Conservation (phyloP, 495 filamentous ascomycete genomes). For the Stereocaulon alpinum region DNA sequence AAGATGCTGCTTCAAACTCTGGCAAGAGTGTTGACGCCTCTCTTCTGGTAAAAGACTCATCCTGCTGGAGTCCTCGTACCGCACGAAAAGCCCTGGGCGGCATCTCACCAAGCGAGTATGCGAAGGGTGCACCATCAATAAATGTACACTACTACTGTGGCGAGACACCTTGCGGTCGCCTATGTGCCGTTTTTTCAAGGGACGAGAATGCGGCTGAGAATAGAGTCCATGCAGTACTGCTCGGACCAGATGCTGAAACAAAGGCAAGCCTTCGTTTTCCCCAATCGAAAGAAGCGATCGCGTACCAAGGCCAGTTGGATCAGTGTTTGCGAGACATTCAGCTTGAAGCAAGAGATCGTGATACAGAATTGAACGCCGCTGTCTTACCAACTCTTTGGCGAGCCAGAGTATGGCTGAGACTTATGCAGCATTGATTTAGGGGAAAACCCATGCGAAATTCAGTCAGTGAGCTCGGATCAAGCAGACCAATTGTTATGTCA, state of each 20-base stretch:
- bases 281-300: not conserved
- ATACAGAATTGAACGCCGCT: constrained; percentile 9
- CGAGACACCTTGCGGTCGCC: constrained; percentile 1
- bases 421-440: not conserved
- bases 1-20: not conserved
- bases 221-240: not conserved
- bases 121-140: not conserved
- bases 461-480: not conserved
- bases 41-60: not conserved
- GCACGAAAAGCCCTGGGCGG: constrained; percentile 12
- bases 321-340: constrained; percentile 4
- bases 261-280: not conserved
- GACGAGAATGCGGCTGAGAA: not conserved
- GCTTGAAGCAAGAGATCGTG: constrained; percentile 10
- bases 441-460: not conserved
- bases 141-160: not conserved
- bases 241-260: constrained; percentile 9
- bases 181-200: constrained; percentile 8
- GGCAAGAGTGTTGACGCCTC: not conserved
- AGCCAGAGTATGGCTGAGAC: constrained; percentile 14
- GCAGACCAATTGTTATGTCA: not conserved
- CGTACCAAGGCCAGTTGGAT: not conserved
- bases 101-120: constrained; percentile 8
- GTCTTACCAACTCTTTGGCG: constrained; percentile 13
- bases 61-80: constrained; percentile 11